A percentile compares a stretch with the other conserved stretches of the same genome.
Evolutionary conservation across 345 rosid species (phyloP).

Genomic region (Cardamine resedifolia): DNA sequence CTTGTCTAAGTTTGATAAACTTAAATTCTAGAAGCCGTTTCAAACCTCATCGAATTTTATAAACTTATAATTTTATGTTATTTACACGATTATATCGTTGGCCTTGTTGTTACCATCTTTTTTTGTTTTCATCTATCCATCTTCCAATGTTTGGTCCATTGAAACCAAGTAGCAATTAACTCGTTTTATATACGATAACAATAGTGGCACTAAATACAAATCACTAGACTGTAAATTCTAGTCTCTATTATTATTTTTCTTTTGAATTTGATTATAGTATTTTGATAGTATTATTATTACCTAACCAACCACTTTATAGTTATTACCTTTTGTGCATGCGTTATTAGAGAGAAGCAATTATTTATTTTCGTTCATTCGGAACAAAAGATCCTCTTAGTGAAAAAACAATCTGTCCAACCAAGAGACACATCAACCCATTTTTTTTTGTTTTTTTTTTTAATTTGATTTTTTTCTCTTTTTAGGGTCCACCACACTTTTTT

Average conservation of each 20-base stretch:
- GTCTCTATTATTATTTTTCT: not conserved
- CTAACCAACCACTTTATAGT: not conserved
- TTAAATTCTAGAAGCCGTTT: not conserved
- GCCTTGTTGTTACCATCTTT: not conserved
- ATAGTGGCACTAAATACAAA: not conserved
- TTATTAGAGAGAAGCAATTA: not conserved
- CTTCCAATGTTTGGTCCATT: not conserved
- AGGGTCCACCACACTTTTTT: not conserved
- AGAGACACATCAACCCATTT: not conserved
- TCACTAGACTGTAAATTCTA: not conserved
- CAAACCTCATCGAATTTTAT: not conserved
- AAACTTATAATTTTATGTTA: no score
- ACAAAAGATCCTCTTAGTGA: conserved; percentile 1
- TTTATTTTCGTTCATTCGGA: conserved; percentile 2
- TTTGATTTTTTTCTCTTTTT: not conserved
- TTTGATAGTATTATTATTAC: not conserved
- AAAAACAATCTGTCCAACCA: conserved; percentile 4
- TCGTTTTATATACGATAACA: not conserved
- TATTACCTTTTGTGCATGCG: not conserved
- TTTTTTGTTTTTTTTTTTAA: not conserved
- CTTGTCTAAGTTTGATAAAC: not conserved
- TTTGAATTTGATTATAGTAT: not conserved
- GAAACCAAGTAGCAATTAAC: not conserved
- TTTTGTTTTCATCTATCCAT: not conserved
- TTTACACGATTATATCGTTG: not conserved